Evolutionary conservation across 2,329 filamentous ascomycete genomes (phyloP).

Genomic region (Fulvia fulva): DNA sequence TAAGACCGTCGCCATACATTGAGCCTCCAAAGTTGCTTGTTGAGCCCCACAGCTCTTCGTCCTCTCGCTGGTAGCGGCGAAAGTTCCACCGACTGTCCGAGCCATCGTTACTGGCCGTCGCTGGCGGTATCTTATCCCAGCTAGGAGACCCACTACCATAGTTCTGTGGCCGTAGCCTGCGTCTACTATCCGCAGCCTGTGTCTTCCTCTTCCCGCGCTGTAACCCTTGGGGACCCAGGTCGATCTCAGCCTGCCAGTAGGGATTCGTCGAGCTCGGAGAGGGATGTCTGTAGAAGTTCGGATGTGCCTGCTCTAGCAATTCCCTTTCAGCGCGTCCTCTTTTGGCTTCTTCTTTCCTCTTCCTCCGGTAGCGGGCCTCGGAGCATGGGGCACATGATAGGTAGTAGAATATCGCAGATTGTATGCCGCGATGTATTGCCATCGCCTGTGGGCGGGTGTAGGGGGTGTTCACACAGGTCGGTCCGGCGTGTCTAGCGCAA

Average conservation of each 20-base stretch:
- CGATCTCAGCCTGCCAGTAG: conserved; percentile 84
- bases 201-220: conserved; percentile 44
- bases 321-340: conserved; percentile 63
- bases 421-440: conserved; percentile 49
- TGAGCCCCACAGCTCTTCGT: conserved; percentile 79
- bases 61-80: conserved; percentile 77
- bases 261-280: conserved; percentile 79
- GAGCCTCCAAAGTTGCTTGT: conserved; percentile 21
- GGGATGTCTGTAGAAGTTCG: conserved; percentile 69
- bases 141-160: conserved; percentile 38
- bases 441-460: conserved; percentile 17
- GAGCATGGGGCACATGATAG: conserved; percentile 75
- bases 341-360: conserved; percentile 66
- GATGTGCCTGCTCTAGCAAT: conserved; percentile 63
- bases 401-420: conserved; percentile 75
- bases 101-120: conserved; percentile 36
- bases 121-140: conserved; percentile 19
- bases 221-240: conserved; percentile 62
- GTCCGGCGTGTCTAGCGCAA: conserved; percentile 3
- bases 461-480: conserved; percentile 3
- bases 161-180: conserved; percentile 20
- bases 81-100: conserved; percentile 63
- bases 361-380: conserved; percentile 64
- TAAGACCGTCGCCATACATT: conserved; percentile 26
- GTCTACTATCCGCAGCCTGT: conserved; percentile 31